Evolutionary conservation across 2,329 filamentous ascomycete species (phyloP), one percentile per base, ranked within the genome.

Genomic region (Dactylonectria estremocensis): DNA sequence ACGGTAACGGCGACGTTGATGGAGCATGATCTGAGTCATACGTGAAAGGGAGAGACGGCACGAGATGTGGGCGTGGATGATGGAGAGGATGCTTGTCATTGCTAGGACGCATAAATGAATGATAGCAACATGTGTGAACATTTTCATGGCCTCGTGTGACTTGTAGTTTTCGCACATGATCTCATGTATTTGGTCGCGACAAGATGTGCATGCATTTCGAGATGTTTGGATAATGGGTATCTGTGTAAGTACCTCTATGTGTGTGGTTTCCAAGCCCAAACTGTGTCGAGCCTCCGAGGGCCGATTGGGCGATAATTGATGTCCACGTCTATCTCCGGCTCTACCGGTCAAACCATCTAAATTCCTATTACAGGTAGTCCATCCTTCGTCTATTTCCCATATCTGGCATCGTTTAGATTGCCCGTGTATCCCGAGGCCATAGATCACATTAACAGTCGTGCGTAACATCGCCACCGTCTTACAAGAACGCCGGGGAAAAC

Each of bases 51-150:
- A 56, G 50, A 28, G 31, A 48, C 37, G 40, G 57, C 10, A 46
- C n/a, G 56, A 53, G 37, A 52, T 28, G 50, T 24, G 45, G 54
- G 28, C 28, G 52, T 49, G 35, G 52, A 56, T 53, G n/a, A 60
- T 54, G 58, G 53, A 46, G 31, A 50, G 40, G 13, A 54, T 64
- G 62, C 61, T 69, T 69, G 61, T 67, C 60, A 66, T 55, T 67
- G 61, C 60, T 67, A 53, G 56, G 64, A 71, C 74, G 71, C 71
- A 63, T 72, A 68, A 58, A 76, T 70, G 74, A 75, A 75, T 75
- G 66, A 72, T 68, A 76, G 68, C 66, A 66, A 68, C 61, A 56
- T 73, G 61, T 61, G 49, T 68, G 58, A 68, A 68, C 50, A 63
- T 56, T 28, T 53, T 49, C 49, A 48, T 24, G 45, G 10, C 18